phyloP scores from a whole-genome alignment of 176 grass and related monocot species.

The Lolium multiflorum region DNA sequence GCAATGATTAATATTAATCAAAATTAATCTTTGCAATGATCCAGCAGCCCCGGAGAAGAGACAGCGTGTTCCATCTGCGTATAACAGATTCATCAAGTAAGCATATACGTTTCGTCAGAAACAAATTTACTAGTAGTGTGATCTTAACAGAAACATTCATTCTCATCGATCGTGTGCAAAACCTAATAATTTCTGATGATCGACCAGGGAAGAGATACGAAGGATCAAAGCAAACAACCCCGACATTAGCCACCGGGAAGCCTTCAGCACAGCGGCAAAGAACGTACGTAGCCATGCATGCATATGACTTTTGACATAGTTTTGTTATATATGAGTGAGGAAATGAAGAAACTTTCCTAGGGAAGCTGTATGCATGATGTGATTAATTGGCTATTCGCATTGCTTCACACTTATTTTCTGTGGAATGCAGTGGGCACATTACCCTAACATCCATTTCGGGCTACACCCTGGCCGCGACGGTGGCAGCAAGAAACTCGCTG shows the following conservation, averaged over 20 bases:
- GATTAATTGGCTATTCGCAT: no score
- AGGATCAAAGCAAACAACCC: constrained; percentile 96
- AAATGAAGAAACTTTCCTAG: no score
- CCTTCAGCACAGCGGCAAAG: constrained; percentile 97
- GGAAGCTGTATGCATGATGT: no score
- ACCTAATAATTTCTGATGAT: background rate
- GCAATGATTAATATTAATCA: background rate
- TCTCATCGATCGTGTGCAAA: no score
- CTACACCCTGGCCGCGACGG: constrained; percentile 44
- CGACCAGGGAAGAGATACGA: constrained; percentile 77
- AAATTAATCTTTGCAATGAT: constrained; percentile 3
- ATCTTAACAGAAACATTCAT: background rate
- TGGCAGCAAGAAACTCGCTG: constrained; percentile 64
- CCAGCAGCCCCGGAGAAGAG: constrained; percentile 83
- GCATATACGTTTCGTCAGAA: background rate
- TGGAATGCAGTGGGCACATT: constrained; percentile 87
- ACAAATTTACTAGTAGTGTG: background rate
- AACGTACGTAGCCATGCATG: constrained; percentile 65
- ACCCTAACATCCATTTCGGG: constrained; percentile 88
- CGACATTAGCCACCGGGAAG: constrained; percentile 93
- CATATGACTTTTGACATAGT: background rate
- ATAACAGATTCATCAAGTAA: constrained; percentile 98
- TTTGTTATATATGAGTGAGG: no score
- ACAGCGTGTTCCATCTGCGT: constrained; percentile 91
- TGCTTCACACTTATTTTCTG: background rate